Evolutionary conservation across 2,329 filamentous ascomycete species (phyloP), one percentile per base, ranked within the genome.

Genomic region (Pseudopithomyces chartarum): DNA sequence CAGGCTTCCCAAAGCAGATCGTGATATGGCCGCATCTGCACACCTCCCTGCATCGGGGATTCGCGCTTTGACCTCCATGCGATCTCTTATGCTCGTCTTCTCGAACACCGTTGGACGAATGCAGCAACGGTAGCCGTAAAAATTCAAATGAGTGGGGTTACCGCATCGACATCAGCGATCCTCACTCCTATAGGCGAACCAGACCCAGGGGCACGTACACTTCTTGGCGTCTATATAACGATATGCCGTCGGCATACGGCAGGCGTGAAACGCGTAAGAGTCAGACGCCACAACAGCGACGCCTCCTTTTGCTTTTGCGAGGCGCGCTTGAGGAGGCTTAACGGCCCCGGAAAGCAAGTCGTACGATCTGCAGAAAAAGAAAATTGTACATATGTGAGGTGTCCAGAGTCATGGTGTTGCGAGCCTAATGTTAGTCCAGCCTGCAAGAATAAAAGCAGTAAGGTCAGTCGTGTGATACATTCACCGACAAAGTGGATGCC

Each of bases 291-390:
- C 23, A 13, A 7, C 19, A 22, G 6, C 26, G 22, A 12, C 15
- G 22, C 19, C 33, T 48, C 32, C 32, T 26, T 20, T 50, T 40
- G 33, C 20, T 47, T 47, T 38, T 48, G n/a, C 17, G 42, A 44
- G 42, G 20, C 26, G 23, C 2, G 6, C 26, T 3, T 13, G n/a
- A 11, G 23, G 46, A 47, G 34, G 34, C 34, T 34, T 33, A 33
- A 42, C 48, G 36, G 48, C 36, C 33, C 23, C 15, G 15, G 48
- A n/a, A 33, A 20, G 36, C 36, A 20, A 23, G 54, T 61, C 55
- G 61, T 63, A 66, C 61, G 59, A 62, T 60, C 23, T 29, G 46
- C 54, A 51, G 36, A 11, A 38, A 17, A 34, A 29, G 5, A 22
- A 22, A 11, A 15, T 19, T 13, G 29, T n/a, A n/a, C n/a, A 19